Conservation (phyloP, 306 rosid genomes). For the Vigna nakashimae region DNA sequence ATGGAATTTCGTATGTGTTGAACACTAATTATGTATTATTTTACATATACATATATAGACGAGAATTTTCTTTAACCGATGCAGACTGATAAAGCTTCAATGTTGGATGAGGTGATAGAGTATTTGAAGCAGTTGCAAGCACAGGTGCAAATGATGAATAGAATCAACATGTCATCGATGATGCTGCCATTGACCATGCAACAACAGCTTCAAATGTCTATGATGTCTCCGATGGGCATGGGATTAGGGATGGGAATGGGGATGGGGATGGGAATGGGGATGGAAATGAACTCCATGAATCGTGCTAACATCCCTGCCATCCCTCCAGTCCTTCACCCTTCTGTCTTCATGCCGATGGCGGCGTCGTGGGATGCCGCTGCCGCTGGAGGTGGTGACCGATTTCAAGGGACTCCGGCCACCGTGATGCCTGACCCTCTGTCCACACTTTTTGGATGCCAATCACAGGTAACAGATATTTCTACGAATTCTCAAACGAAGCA, state of each 20-base stretch:
- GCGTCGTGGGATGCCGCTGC: slow-evolving; percentile 69
- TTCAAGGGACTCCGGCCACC: slow-evolving; percentile 50
- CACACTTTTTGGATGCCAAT: slow-evolving; percentile 70
- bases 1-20: background rate
- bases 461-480: slow-evolving; percentile 61
- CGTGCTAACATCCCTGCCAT: slow-evolving; percentile 62
- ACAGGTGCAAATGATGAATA: slow-evolving; percentile 79
- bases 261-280: slow-evolving; percentile 62
- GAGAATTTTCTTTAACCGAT: background rate
- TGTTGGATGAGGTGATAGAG: slow-evolving; percentile 95
- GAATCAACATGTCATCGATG: slow-evolving; percentile 76
- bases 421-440: slow-evolving; percentile 65
- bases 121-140: slow-evolving; percentile 91
- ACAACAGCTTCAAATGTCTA: slow-evolving; percentile 87
- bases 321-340: slow-evolving; percentile 70
- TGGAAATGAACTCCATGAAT: slow-evolving; percentile 64
- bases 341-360: slow-evolving; percentile 72
- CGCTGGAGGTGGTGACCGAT: slow-evolving; percentile 23
- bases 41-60: background rate
- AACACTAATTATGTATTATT: background rate
- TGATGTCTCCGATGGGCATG: slow-evolving; percentile 76
- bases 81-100: slow-evolving; percentile 94
- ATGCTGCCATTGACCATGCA: slow-evolving; percentile 81
- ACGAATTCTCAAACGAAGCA: background rate
- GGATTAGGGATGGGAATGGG: slow-evolving; percentile 69